Evolutionary conservation across 352 stramenopile species (phyloP), one percentile per base, ranked within the genome.

Genomic region (Phytophthora citricola): DNA sequence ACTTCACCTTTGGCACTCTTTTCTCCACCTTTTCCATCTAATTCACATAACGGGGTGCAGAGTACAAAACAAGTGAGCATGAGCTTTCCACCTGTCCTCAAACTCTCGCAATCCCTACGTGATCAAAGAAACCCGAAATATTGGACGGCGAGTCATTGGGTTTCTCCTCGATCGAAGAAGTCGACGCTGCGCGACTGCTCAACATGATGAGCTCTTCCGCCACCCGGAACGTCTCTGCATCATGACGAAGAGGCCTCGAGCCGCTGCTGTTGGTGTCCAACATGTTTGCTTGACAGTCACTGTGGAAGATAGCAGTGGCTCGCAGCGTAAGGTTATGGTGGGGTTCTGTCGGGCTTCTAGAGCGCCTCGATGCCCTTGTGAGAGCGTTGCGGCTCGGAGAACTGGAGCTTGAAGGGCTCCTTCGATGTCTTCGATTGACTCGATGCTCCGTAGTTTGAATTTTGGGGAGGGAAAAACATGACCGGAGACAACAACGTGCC

Each of bases 181-280:
- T 20, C 14, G 59, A 32, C 17, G 59, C 44, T 53, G 51, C 45
- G 24, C 59, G 62, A 43, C 53, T 75, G 63, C 84, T 93, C 20
- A 93, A 72, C 69, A 90, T 74, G 65, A 93, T 91, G 57, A 93
- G 81, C 72, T 93, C 84, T 49, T 90, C 73, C 1, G 84, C 84
- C 45, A 93, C 84, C 36, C 81, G 80, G 62, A 93, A 91, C 17
- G 81, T 93, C 61, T 93, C 84, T 15, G 75, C 80, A 51, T 92
- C 81, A 57, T 89, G 79, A 17, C 63, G 55, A 39, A 72, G 27
- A 11, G 63, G 41, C 43, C 50, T 43, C 7, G 64, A 51, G 45
- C 49, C 36, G 29, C 47, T 48, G 58, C 46, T 58, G 46, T 31
- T 38, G 24, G 63, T 63, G 58, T 83, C 75, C 27, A 83, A 36